Evolutionary conservation across 768 basidiomycete genomes (phyloP), one percentile per base, ranked within the genome.

Genomic region (Kwoniella sp.): DNA sequence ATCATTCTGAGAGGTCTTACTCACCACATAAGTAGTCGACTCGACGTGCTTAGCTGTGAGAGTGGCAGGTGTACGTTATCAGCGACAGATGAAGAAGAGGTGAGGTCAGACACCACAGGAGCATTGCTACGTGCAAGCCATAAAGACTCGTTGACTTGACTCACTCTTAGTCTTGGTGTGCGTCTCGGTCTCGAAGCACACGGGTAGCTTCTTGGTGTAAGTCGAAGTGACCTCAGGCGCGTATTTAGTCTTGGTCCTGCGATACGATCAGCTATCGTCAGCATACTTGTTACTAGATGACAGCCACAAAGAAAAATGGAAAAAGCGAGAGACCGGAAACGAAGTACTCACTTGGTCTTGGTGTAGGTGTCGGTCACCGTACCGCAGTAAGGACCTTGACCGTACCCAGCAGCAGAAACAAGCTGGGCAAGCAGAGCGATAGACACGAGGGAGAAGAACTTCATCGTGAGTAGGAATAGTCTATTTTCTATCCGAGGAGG

Each of bases 311-410:
- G 13, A 15, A 22, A 11, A 13, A n/a, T n/a, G 22, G 8, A 25
- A 48, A 9, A 1, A 47, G 17, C 23, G n/a, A 31, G 47, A 30
- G n/a, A 22, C 12, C 31, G 31, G 13, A 15, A 4, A 29, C 13
- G 34, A 22, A 26, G 8, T 15, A 56, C 62, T 48, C 47, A 55
- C 62, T 45, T 25, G 30, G 30, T 56, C 23, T 57, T 51, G 26
- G 55, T 56, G 37, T 23, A 22, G 12, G 62, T 63, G n/a, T 63
- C 62, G 31, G 62, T 63, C 45, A 63, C 38, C 11, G 62, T 63
- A 55, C 37, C 37, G 29, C 55, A 63, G 52, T 62, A 55, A 48
- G 62, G 54, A n/a, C 47, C 29, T 2, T 25, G 23, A 26, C 51
- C 51, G 29, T 25, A 30, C 2, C 23, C 23, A 30, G 51, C 25